Evolutionary conservation across 2,329 filamentous ascomycete genomes (phyloP), one percentile per base, ranked within the genome.

Genomic region (Didymella pomorum): DNA sequence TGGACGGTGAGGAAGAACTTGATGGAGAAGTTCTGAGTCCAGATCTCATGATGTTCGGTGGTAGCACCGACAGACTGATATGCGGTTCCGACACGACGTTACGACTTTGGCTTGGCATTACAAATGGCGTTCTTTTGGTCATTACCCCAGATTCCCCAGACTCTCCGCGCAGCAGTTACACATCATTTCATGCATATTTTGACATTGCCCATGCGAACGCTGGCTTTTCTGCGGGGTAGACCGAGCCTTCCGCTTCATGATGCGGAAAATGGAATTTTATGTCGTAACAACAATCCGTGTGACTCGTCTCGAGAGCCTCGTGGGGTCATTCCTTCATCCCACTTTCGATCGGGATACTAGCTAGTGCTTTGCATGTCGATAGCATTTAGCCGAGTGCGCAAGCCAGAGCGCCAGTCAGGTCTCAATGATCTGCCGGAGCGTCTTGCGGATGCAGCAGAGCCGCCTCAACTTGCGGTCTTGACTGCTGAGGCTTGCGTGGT

Each of bases 1-100:
- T 97, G 93, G 94, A 98, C 93, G 0, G 91, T 93, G 11, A 82
- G 91, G 62, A 91, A 84, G 83, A 92, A 91, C 66, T 80, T 96
- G 63, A 93, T 96, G 89, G 92, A 96, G 84, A 91, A 87, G 71
- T 89, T 86, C 62, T 87, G 46, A 57, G 29, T 25, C 41, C 5
- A 26, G 41, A 14, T 26, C 14, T 21, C 20, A 44, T 44, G 21
- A 50, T 33, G 45, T 25, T 50, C 45, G 56, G 50, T 20, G 9
- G 26, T 12, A 26, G 10, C 12, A 46, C 37, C 23, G 33, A 52
- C 14, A 12, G 11, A 44, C 31, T 41, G 23, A 54, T 12, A 10
- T n/a, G 21, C 35, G 46, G 33, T 46, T 46, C 51, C 10, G n/a
- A 48, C 20, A 54, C 33, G 47, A 60, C 28, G 42, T 55, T 48